phyloP scores from a whole-genome alignment of 2,329 filamentous ascomycete species.

The Hyphodiscus sp. region DNA sequence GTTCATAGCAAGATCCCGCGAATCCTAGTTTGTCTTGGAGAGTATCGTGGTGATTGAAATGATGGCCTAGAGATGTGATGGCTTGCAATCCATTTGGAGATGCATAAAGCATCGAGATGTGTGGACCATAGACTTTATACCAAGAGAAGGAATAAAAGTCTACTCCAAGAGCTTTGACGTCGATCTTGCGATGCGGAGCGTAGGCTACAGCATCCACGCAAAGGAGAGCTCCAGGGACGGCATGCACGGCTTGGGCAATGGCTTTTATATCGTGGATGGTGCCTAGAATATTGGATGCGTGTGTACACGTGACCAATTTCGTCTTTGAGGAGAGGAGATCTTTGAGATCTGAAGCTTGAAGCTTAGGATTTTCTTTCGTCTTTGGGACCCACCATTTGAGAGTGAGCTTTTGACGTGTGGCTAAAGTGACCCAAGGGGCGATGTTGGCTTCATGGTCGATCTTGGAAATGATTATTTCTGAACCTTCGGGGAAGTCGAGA shows the following conservation, averaged over 20 bases:
- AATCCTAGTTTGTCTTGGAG: conserved; percentile 63
- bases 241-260: conserved; percentile 45
- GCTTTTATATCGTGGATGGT: conserved; percentile 58
- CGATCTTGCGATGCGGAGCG: conserved; percentile 64
- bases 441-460: conserved; percentile 77
- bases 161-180: conserved; percentile 61
- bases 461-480: conserved; percentile 64
- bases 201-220: conserved; percentile 73
- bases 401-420: conserved; percentile 49
- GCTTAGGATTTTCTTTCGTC: conserved; percentile 47
- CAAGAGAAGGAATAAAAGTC: conserved; percentile 76
- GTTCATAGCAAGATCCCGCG: conserved; percentile 65
- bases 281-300: conserved; percentile 68
- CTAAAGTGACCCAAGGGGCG: conserved; percentile 65
- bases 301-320: conserved; percentile 65
- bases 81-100: conserved; percentile 47
- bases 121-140: conserved; percentile 80
- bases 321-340: conserved; percentile 57
- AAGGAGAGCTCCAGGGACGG: conserved; percentile 49
- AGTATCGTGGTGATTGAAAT: conserved; percentile 55
- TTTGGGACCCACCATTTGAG: conserved; percentile 65
- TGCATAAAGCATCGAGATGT: conserved; percentile 65
- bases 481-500: conserved; percentile 46
- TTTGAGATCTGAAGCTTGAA: conserved; percentile 50
- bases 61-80: conserved; percentile 56